Conservation (phyloP, 2,329 filamentous ascomycete genomes). For the Fusarium papillatum region DNA sequence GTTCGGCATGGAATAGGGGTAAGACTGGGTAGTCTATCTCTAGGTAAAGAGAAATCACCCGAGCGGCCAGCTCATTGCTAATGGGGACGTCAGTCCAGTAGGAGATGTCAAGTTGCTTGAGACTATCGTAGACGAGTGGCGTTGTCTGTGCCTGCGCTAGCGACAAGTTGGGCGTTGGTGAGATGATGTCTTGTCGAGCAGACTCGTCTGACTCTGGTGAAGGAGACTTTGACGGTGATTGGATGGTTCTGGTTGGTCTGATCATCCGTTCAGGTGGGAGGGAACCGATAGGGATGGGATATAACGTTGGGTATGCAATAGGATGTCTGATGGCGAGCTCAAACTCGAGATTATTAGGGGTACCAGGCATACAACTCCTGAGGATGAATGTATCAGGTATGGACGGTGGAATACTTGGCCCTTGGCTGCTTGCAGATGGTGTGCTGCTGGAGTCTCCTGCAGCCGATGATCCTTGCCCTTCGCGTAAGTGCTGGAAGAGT, state of each 20-base stretch:
- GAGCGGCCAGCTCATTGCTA: constrained; percentile 44
- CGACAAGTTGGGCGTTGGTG: neutral
- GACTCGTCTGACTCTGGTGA: neutral
- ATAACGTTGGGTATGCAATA: constrained; percentile 4
- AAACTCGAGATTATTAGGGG: constrained; percentile 5
- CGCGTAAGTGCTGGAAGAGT: neutral
- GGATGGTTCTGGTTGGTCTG: constrained; percentile 2
- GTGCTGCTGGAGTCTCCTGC: neutral
- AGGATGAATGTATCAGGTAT: neutral
- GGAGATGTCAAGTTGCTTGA: constrained; percentile 37
- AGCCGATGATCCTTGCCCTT: neutral
- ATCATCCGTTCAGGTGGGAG: neutral
- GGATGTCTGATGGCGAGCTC: constrained; percentile 10
- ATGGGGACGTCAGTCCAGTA: constrained; percentile 51
- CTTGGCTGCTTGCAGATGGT: neutral
- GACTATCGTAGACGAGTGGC: neutral
- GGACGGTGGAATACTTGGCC: neutral
- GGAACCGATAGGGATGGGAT: neutral
- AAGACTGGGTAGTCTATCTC: constrained; percentile 54
- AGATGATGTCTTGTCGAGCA: neutral
- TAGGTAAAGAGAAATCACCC: constrained; percentile 52
- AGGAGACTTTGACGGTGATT: neutral
- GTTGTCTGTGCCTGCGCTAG: neutral
- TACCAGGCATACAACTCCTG: neutral
- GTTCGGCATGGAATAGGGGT: constrained; percentile 50